Base-by-base conservation (phyloP, 768 basidiomycete genomes). In the Leccinum truebloodii region DNA sequence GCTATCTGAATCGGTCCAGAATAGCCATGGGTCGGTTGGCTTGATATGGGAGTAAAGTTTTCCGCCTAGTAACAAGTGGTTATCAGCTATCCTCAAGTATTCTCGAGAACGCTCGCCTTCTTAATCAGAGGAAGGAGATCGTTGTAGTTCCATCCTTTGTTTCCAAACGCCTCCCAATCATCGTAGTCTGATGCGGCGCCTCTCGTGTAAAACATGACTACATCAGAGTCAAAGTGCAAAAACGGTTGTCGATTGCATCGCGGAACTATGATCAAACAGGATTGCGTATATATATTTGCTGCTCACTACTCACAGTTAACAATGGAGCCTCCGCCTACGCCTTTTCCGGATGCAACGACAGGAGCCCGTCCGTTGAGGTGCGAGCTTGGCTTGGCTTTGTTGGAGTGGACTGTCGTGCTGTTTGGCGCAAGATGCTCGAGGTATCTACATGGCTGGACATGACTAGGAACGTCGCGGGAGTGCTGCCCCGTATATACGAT, bases 181-280 rank as follows among this genome's bases (percentile, higher is more conserved):
- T 89, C 84, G 58, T 83, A 87, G 66, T 89, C 87, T 0, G 85
- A 86, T 0, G 83, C 81, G 20, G 82, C 71, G 6, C 84, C 81
- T 18, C 87, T 80, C 1, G 78, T 81, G 63, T 87, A 88, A 76
- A 83, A 78, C 67, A 78, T 77, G 53, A 26, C 53, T 54, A 13
- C 9, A 39, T 22, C 51, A 26, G 4, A 10, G 30, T 14, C 7
- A 13, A 24, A 7, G 20, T 14, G 32, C 24, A 1, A 22, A 34
- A 34, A 52, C 50, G 16, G 28, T 28, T 8, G 28, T n/a, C 26
- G 16, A 52, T 30, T 20, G 44, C 44, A 39, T 18, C 8, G 41
- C 4, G 7, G 41, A n/a, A n/a, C 18, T n/a, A 46, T 12, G 18
- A 30, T 30, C 28, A 30, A 26, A 30, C 28, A 20, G n/a, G n/a